These are phyloP conservation scores for Heterobasidion annosum DNA, from an alignment of 1,284 basidiomycete species.

Conservation along the genomic window DNA sequence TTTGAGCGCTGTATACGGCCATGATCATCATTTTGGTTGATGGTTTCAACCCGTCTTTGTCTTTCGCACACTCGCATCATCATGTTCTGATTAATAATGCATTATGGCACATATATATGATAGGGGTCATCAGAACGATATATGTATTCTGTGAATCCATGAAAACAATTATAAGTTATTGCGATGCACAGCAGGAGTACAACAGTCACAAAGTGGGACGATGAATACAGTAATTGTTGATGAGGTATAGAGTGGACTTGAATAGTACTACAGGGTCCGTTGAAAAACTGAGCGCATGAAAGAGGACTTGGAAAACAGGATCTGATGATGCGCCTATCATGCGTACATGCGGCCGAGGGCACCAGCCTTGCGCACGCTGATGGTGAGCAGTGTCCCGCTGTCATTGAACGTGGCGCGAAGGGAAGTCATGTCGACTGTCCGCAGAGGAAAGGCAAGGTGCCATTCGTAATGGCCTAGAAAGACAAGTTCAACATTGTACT, in stretches of 20 bases:
- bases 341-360: background rate
- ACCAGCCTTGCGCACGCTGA: conserved; percentile 25
- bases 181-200: no score
- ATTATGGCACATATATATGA: no score
- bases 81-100: no score
- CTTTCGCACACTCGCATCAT: no score
- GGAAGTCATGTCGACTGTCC: conserved; percentile 37
- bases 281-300: background rate
- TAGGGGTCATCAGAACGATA: no score
- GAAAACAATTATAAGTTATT: no score
- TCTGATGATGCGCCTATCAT: background rate
- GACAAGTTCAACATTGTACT: background rate
- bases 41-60: no score
- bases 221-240: no score
- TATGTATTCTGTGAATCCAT: no score
- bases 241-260: no score
- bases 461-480: conserved; percentile 45
- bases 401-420: conserved; percentile 36
- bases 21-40: no score
- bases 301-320: background rate
- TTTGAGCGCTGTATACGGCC: conserved; percentile 12
- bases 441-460: conserved; percentile 37
- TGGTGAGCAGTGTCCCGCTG: conserved; percentile 31
- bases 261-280: background rate
- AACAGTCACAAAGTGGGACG: no score